Percentiles rank a stretch among this genome's conserved stretches.
Conservation (phyloP, 139 green algal genomes). For the Coelastrella sp. region DNA sequence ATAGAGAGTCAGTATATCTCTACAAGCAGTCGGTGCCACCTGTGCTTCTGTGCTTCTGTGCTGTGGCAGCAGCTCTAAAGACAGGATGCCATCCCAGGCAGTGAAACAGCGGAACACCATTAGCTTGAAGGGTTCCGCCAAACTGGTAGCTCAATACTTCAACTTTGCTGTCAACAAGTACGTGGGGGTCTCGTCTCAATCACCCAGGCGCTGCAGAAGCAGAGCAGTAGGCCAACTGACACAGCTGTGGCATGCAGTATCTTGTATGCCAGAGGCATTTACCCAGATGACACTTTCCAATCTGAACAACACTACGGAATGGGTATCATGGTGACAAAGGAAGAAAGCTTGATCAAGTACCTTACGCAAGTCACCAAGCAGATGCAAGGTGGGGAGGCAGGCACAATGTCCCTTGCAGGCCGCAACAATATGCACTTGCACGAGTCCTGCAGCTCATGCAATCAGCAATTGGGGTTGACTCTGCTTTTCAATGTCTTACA, state of each 20-base stretch:
- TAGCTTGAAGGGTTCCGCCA: constrained; percentile 88
- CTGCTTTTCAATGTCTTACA: neutral
- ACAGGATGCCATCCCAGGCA: neutral
- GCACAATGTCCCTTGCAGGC: neutral
- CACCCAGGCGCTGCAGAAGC: no score
- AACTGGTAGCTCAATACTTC: constrained; percentile 96
- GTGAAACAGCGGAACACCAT: constrained; percentile 80
- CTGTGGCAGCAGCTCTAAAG: neutral
- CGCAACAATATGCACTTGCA: no score
- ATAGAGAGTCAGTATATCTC: no score
- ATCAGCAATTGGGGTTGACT: no score
- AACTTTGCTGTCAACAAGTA: constrained; percentile 91
- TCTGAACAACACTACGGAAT: constrained; percentile 94
- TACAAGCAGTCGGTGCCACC: neutral
- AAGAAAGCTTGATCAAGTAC: constrained; percentile 86
- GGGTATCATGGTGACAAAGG: constrained; percentile 87
- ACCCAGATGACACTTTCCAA: constrained; percentile 92
- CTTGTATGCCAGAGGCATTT: constrained; percentile 97
- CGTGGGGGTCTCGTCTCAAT: neutral
- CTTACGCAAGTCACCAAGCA: constrained; percentile 86
- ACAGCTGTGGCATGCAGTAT: constrained; percentile 75
- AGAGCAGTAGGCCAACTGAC: no score
- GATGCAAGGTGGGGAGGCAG: constrained; percentile 68
- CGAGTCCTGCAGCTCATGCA: no score
- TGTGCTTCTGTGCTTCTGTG: neutral